Evolutionary conservation across 2,329 filamentous ascomycete species (phyloP), one percentile per base, ranked within the genome.

Genomic region (Grosmannia penicillata): DNA sequence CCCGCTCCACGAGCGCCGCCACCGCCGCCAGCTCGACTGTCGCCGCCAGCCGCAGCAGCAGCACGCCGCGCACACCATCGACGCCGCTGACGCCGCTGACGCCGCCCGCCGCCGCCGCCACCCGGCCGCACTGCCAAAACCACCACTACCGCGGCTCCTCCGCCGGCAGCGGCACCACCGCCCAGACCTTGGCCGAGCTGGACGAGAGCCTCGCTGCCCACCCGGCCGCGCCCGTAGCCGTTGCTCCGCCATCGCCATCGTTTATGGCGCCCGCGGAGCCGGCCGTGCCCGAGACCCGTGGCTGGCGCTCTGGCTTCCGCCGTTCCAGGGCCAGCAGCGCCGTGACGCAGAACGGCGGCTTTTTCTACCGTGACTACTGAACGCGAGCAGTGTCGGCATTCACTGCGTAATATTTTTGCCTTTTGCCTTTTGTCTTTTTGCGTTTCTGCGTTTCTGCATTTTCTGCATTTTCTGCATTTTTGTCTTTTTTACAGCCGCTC

Each of bases 311-410:
- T 19, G 25, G 34, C 8, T 30, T 43, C 21, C 35, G 28, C 3
- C 21, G 30, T n/a, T n/a, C n/a, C 10, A 24, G 27, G 6, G 36
- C 32, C 14, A 32, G 27, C 28, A 38, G 22, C 13, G 39, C 34
- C 2, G 32, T 43, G 7, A 43, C 41, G 18, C 31, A 30, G 13
- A 19, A 24, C 21, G 41, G 41, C 14, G 38, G 41, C 10, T 43
- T 43, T 19, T 40, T 36, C 25, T 43, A 43, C 31, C 35, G 35
- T 6, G 41, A 43, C 24, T 43, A 43, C 28, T 43, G 19, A 39
- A 1, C 1, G 13, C 3, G 25, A 13, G 5, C 1, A n/a, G 7
- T 18, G 23, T 32, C 8, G 27, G 27, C 8, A 29, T 15, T 29
- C 23, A 28, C 24, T 22, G 29, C 7, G 19, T n/a, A 21, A 11